These are phyloP conservation scores for Hanseniaspora singularis DNA, from an alignment of 805 yeast genomes.

Conservation along the genomic window DNA sequence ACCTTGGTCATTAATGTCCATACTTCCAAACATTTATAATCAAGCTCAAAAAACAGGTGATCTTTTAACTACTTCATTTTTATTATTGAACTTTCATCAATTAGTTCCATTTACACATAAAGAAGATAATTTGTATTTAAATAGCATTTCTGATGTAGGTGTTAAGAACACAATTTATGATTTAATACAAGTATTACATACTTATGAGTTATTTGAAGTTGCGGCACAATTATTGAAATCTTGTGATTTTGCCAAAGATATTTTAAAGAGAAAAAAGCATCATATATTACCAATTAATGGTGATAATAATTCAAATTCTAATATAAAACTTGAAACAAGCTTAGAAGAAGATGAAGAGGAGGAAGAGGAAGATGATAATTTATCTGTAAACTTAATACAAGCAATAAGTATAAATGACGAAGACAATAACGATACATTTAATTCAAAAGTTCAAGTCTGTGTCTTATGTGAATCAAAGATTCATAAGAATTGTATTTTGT, in stretches of 20 bases:
- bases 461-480: constrained; percentile 66
- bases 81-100: constrained; percentile 26
- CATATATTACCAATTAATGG: constrained; percentile 14
- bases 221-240: constrained; percentile 28
- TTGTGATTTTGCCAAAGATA: constrained; percentile 24
- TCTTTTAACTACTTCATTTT: constrained; percentile 23
- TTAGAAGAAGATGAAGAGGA: too few relatives aligned
- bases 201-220: constrained; percentile 28
- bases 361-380: too few relatives aligned
- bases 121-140: too few relatives aligned
- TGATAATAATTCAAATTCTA: constrained; percentile 48
- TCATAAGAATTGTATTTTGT: constrained; percentile 51
- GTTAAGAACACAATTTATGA: constrained; percentile 26
- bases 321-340: too few relatives aligned
- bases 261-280: not conserved
- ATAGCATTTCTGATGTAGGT: constrained; percentile 14
- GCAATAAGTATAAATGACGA: constrained; percentile 46
- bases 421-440: constrained; percentile 20
- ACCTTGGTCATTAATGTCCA: constrained; percentile 27
- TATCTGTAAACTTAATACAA: too few relatives aligned
- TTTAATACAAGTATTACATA: constrained; percentile 25
- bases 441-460: constrained; percentile 37
- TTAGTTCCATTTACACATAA: constrained; percentile 22
- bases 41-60: constrained; percentile 28
- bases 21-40: constrained; percentile 24